Evolutionary conservation across 2,329 filamentous ascomycete species (phyloP).

Genomic region (Calcarisporium arbuscula): DNA sequence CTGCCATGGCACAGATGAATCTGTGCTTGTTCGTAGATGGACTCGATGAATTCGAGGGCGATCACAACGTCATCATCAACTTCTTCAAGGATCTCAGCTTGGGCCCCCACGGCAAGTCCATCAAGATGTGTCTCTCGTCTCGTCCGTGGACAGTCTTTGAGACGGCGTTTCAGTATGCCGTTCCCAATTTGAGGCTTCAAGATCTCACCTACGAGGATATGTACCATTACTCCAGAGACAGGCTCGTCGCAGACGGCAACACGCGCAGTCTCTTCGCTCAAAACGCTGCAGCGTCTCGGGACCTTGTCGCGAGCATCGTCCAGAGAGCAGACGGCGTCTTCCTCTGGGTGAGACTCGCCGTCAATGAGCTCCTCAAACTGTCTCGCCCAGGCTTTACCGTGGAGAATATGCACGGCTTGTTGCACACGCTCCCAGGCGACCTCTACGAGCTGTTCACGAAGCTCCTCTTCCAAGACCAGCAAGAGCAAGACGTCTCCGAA

Average conservation of each 20-base stretch:
- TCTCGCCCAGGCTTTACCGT: constrained; percentile 6
- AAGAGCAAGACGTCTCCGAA: constrained; percentile 9
- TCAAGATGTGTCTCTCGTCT: constrained; percentile 27
- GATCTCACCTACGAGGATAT: constrained; percentile 21
- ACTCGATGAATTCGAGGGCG: constrained; percentile 26
- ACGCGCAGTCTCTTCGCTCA: constrained; percentile 10
- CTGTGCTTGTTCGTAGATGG: constrained; percentile 26
- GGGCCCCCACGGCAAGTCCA: constrained; percentile 6
- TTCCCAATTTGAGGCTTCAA: constrained; percentile 20
- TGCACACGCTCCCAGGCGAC: constrained; percentile 17
- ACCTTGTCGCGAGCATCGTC: constrained; percentile 13
- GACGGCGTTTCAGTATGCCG: constrained; percentile 16
- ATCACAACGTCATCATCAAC: constrained; percentile 19
- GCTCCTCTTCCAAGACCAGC: constrained; percentile 22
- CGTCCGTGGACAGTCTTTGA: constrained; percentile 23
- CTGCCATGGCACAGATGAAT: constrained; percentile 12
- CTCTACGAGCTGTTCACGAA: constrained; percentile 23
- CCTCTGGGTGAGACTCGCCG: constrained; percentile 25
- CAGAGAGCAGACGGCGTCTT: constrained; percentile 25
- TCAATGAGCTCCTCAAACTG: constrained; percentile 19
- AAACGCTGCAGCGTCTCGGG: constrained; percentile 1
- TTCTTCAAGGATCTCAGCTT: constrained; percentile 19
- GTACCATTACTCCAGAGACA: constrained; percentile 17
- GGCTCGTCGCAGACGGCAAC: constrained; percentile 9
- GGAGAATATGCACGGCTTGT: constrained; percentile 1